Percentiles rank a stretch among this genome's conserved stretches.
These are phyloP conservation scores for Lecanoromycetidae sp. DNA, from an alignment of 2,329 filamentous ascomycete species.

Conservation along the genomic window DNA sequence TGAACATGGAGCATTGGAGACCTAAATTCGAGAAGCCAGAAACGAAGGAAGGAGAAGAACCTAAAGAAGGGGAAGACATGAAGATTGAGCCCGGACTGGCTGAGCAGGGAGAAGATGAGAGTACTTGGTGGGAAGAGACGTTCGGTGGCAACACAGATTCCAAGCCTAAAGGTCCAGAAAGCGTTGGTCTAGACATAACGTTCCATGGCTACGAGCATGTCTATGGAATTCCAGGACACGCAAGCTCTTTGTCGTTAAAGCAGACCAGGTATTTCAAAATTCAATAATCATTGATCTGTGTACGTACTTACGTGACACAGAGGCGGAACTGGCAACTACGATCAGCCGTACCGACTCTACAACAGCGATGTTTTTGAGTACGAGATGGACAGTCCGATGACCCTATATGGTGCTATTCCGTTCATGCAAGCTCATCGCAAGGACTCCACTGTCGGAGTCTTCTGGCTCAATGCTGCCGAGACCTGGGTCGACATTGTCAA, in stretches of 20 bases:
- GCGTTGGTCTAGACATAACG: conserved; percentile 77
- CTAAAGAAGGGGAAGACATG: conserved; percentile 33
- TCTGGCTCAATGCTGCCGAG: conserved; percentile 95
- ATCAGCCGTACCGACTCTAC: conserved; percentile 86
- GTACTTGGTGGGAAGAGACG: conserved; percentile 94
- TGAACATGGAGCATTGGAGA: conserved; percentile 95
- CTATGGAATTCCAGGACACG: conserved; percentile 87
- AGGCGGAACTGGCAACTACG: conserved; percentile 72
- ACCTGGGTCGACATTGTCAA: conserved; percentile 96
- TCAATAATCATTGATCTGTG: neutral
- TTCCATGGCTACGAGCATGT: conserved; percentile 89
- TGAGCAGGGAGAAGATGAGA: conserved; percentile 55
- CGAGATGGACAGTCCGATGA: conserved; percentile 94
- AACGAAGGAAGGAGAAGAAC: conserved; percentile 27
- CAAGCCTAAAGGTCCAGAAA: conserved; percentile 91
- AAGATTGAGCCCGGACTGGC: too few species aligned
- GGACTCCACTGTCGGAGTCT: conserved; percentile 84
- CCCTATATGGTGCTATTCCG: conserved; percentile 90
- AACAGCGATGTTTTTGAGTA: conserved; percentile 98
- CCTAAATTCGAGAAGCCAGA: conserved; percentile 64
- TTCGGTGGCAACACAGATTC: conserved; percentile 93
- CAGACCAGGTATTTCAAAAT: conserved; percentile 57
- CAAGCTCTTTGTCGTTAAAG: conserved; percentile 75
- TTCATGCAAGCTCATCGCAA: conserved; percentile 97
- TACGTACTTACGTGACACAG: conserved; percentile 26